Evolutionary conservation across 352 stramenopile species (phyloP).

Genomic region (Globisporangium spiculum): DNA sequence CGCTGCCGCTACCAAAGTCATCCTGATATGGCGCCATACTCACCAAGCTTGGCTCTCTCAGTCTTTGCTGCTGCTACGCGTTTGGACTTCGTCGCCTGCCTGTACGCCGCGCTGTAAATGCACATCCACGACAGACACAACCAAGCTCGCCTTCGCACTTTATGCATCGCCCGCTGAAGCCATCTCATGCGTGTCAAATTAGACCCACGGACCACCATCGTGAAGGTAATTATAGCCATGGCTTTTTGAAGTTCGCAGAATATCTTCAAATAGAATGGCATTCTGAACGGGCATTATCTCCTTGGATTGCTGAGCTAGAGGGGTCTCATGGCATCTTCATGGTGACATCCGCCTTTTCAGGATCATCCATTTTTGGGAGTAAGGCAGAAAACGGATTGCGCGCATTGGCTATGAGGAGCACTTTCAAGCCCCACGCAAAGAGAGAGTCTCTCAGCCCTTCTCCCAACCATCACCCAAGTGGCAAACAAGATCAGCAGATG

Average conservation of each 20-base stretch:
- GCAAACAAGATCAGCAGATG: constrained; percentile 16
- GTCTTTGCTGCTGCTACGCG: neutral
- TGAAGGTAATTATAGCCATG: neutral
- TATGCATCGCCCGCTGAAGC: neutral
- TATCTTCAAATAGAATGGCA: neutral
- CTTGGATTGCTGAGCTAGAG: neutral
- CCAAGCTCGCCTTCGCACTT: neutral
- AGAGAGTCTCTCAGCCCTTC: neutral
- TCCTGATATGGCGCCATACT: constrained; percentile 5
- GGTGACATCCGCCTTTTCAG: neutral
- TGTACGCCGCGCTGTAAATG: neutral
- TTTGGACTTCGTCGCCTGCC: neutral
- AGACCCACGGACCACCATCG: neutral
- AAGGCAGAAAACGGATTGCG: neutral
- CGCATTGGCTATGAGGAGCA: neutral
- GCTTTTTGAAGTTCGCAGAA: neutral
- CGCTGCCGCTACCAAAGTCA: neutral
- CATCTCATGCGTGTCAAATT: constrained; percentile 7
- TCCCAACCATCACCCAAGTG: neutral
- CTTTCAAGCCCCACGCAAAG: neutral
- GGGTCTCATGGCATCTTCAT: too few relatives aligned
- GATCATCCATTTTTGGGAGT: neutral
- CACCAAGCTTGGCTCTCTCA: neutral
- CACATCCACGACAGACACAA: neutral
- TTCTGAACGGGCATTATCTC: neutral